phyloP scores from a whole-genome alignment of 257 asterid species.

The Nicotiana paniculata region DNA sequence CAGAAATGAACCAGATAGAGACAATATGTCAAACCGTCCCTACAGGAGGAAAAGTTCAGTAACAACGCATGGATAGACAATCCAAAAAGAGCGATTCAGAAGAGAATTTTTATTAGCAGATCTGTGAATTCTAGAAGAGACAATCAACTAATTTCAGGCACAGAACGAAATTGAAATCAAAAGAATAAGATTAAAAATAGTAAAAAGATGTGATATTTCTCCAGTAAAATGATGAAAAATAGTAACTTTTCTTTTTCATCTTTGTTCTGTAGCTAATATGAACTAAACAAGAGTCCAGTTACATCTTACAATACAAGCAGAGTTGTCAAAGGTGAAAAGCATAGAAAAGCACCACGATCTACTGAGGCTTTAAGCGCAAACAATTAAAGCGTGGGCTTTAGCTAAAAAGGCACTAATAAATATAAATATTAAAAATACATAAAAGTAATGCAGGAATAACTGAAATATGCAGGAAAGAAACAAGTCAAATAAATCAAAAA shows the following conservation, averaged over 20 bases:
- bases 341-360: neutral
- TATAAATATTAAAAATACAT: neutral
- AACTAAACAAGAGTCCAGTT: neutral
- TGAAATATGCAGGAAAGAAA: neutral
- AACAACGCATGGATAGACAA: neutral
- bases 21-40: conserved; percentile 56
- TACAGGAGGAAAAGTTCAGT: neutral
- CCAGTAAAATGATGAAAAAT: neutral
- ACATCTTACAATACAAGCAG: neutral
- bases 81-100: neutral
- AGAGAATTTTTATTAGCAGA: neutral
- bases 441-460: neutral
- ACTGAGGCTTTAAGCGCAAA: neutral
- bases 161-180: neutral
- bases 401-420: neutral
- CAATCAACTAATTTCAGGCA: neutral
- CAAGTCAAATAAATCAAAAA: too few species aligned
- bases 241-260: neutral
- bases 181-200: neutral
- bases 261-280: neutral
- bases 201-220: neutral
- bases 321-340: neutral
- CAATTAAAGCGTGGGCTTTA: neutral
- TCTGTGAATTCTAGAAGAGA: neutral
- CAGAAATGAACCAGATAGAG: conserved; percentile 58